phyloP scores from a whole-genome alignment of 192 early-diverging fungal species.

The Geranomyces variabilis region DNA sequence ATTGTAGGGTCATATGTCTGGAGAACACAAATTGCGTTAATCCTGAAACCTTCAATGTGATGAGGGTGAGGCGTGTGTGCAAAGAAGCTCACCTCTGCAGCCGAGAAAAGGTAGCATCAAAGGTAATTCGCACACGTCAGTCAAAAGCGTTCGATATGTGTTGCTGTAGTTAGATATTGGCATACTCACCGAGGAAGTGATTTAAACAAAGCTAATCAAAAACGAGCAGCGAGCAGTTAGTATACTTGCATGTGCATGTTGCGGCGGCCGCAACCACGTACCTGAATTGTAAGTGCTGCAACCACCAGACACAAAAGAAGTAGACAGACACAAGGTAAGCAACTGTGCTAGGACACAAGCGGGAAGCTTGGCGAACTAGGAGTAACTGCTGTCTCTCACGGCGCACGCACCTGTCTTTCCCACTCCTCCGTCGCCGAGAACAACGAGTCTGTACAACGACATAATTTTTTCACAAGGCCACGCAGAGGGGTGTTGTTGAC shows the following conservation, averaged over 20 bases:
- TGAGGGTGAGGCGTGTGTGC: no score
- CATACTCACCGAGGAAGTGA: constrained; percentile 54
- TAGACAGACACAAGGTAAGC: not conserved
- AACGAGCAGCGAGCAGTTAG: not conserved
- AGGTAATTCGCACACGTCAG: not conserved
- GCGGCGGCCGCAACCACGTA: not conserved
- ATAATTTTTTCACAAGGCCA: not conserved
- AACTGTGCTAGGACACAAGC: no score
- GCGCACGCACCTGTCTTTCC: constrained; percentile 51
- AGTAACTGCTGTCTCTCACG: no score
- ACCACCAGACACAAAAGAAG: not conserved
- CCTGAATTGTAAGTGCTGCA: constrained; percentile 49
- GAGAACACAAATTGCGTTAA: not conserved
- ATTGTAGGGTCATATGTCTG: constrained; percentile 91
- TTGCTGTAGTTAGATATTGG: no score
- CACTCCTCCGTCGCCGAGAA: constrained; percentile 58
- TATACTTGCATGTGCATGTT: not conserved
- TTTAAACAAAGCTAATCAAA: constrained; percentile 48
- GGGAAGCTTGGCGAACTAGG: not conserved
- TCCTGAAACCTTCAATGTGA: no score
- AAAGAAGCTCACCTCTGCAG: constrained; percentile 26
- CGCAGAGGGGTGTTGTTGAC: no score
- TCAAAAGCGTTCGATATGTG: no score
- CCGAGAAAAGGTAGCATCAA: not conserved
- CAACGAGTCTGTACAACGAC: constrained; percentile 48